These are phyloP conservation scores for Kurtzmaniella cleridarum DNA, from an alignment of 805 yeast species.

Conservation along the genomic window DNA sequence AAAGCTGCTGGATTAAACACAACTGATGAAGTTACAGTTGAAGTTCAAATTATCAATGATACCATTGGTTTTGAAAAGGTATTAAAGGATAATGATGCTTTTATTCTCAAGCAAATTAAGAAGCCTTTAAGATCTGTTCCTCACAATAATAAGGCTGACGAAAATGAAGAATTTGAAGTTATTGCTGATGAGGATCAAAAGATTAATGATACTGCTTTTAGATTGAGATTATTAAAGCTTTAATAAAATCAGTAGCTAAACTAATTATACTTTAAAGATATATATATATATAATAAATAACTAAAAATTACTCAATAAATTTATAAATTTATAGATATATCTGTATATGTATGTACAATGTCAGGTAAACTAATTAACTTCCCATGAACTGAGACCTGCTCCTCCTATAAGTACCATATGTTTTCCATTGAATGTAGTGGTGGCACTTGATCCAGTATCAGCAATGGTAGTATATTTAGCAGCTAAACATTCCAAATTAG, in stretches of 20 bases:
- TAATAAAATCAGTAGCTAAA: constrained; percentile 11
- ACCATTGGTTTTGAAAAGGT: constrained; percentile 60
- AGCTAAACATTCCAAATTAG: constrained; percentile 21
- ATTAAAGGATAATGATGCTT: constrained; percentile 56
- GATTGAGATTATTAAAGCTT: constrained; percentile 69
- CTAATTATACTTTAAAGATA: not conserved
- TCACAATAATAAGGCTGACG: constrained; percentile 31
- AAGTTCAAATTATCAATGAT: constrained; percentile 63
- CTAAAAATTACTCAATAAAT: not conserved
- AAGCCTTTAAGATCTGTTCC: constrained; percentile 42
- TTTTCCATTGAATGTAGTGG: constrained; percentile 19
- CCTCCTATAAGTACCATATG: constrained; percentile 61
- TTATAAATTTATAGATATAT: not conserved
- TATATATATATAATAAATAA: not conserved
- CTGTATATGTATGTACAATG: not conserved
- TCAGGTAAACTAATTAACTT: constrained; percentile 3
- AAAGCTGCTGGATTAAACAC: constrained; percentile 93
- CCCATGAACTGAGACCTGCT: constrained; percentile 67
- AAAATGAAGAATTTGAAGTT: constrained; percentile 32
- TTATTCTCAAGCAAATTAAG: constrained; percentile 75
- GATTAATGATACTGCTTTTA: constrained; percentile 69
- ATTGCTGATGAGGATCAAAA: constrained; percentile 85
- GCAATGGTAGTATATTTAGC: constrained; percentile 74
- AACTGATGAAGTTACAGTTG: constrained; percentile 90
- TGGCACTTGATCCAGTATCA: constrained; percentile 76